A percentile compares a stretch with the other conserved stretches of the same genome.
phyloP scores from a whole-genome alignment of 148 eudicot genomes.

The Fagopyrum homotropicum region DNA sequence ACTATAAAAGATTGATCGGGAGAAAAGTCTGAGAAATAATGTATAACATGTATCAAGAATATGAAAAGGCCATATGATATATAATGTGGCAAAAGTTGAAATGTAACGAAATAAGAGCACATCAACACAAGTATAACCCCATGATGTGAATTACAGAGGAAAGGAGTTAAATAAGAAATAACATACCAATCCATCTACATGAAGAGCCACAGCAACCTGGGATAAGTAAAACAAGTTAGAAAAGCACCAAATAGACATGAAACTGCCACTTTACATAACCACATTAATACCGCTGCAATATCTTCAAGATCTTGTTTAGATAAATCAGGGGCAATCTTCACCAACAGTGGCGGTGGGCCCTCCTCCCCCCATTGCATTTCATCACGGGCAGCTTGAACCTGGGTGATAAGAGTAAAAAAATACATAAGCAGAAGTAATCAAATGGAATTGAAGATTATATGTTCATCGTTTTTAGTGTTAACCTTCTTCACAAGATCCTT shows the following conservation, averaged over 20 bases:
- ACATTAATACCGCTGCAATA: conserved; percentile 72
- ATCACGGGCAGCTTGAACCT: conserved; percentile 99
- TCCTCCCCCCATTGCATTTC: conserved; percentile 99
- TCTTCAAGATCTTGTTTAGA: conserved; percentile 97
- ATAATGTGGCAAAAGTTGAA: neutral
- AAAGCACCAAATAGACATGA: conserved; percentile 8
- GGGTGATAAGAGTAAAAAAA: neutral
- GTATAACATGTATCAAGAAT: neutral
- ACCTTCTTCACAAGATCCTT: conserved; percentile 99
- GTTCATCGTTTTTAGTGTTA: neutral
- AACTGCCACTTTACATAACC: neutral
- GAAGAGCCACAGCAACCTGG: conserved; percentile 95
- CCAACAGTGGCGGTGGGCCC: conserved; percentile 96
- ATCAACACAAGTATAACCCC: neutral
- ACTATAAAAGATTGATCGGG: neutral
- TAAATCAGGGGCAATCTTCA: conserved; percentile 97
- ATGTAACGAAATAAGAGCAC: neutral
- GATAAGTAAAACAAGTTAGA: conserved; percentile 20
- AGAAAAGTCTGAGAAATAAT: neutral
- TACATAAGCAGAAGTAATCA: neutral
- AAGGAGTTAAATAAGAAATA: conserved; percentile 1
- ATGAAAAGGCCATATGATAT: neutral
- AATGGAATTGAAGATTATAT: conserved; percentile 3
- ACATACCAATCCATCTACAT: conserved; percentile 88
- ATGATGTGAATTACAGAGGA: neutral